phyloP scores from a whole-genome alignment of 108 stramenopile genomes.

The Skeletonema marinoi region DNA sequence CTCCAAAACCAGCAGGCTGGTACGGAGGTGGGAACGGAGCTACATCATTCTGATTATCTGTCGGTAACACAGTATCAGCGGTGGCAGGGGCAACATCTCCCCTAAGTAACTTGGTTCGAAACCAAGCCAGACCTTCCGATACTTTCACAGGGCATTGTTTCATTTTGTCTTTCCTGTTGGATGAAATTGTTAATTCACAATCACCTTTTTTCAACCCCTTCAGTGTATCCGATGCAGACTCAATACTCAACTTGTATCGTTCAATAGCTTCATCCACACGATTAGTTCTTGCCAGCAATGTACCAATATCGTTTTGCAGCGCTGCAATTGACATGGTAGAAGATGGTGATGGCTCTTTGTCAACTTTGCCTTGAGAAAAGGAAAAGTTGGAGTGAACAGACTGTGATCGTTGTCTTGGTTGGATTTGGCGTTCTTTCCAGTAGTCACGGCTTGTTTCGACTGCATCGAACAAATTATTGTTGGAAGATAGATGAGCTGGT shows the following conservation, averaged over 20 bases:
- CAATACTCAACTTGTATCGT: conserved; percentile 23
- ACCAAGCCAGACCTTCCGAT: conserved; percentile 35
- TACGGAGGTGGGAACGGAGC: conserved; percentile 10
- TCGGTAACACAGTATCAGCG: not conserved
- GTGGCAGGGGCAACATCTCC: conserved; percentile 6
- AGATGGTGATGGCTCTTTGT: not conserved
- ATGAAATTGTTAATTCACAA: not conserved
- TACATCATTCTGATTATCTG: not conserved
- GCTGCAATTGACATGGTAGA: conserved; percentile 24
- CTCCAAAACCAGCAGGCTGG: conserved; percentile 40
- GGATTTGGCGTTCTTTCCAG: not conserved
- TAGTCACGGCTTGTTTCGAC: not conserved
- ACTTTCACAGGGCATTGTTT: conserved; percentile 8
- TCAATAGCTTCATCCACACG: conserved; percentile 30
- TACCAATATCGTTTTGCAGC: conserved; percentile 39
- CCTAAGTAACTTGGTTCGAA: conserved; percentile 32
- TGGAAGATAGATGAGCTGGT: not conserved
- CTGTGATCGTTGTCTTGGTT: not conserved
- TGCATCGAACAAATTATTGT: not conserved
- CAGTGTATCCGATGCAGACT: conserved; percentile 7
- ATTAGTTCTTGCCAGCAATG: conserved; percentile 26
- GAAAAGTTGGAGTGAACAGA: not conserved
- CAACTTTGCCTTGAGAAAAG: not conserved
- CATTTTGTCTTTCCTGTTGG: not conserved
- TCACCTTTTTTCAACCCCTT: not conserved